Evolutionary conservation across 371 early-diverging fungal species (phyloP), one percentile per base, ranked within the genome.

Genomic region (Syncephalastrum sp.): DNA sequence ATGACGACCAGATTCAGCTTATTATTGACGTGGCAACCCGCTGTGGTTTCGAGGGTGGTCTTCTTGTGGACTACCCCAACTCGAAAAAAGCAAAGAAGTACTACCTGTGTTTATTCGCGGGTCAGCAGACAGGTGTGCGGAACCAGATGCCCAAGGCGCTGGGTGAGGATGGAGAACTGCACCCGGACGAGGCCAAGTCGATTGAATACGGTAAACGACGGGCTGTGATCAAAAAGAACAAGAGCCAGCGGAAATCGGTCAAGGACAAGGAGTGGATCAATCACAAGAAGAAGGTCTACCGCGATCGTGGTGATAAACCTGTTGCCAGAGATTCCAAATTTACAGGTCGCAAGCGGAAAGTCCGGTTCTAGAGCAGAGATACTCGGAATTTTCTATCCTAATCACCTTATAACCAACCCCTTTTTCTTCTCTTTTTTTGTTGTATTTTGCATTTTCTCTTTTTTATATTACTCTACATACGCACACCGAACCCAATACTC

Each of bases 51-150:
- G 89, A 91, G 51, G 99, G 99, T 50, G 99, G 99, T 59, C 69
- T 99, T 7, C 90, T 99, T 3, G 88, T 98, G 12, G 99, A 99
- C 70, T 97, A 92, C 66, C 98, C 97, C 44, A 96, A 98, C 73
- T 92, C 92, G 4, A 90, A 95, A 58, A 98, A 95, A 70, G 97
- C 98, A 12, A 93, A 92, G 61, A 99, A 99, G 77, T 94, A 93
- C 64, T 99, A 90, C 67, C 75, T 99, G 29, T 96, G 97, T 68
- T 70, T 99, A 55, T 94, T 96, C 82, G 95, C 96, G 1, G 99
- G 99, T 21, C 87, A 79, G 61, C 82, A 83, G 38, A 65, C 78
- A 13, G 70, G 78, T 23, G 53, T 82, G 47, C 81, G 78, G 61
- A 85, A 86, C 47, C 75, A 77, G 27, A 74, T 96, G 64, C 95